Conservation (phyloP, 148 eudicot species). For the Fagopyrum homotropicum region DNA sequence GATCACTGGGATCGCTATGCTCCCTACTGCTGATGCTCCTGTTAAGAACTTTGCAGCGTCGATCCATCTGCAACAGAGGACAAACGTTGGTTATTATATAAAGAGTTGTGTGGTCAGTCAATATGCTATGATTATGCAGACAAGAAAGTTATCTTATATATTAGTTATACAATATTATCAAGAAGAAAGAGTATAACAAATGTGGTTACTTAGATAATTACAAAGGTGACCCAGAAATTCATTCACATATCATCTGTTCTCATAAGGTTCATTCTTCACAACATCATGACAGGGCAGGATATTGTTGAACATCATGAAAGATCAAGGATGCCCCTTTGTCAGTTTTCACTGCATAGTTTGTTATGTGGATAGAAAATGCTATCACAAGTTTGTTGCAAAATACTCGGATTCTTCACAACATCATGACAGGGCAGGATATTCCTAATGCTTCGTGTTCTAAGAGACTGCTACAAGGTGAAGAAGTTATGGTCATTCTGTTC, state of each 20-base stretch:
- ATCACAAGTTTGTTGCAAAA: not conserved
- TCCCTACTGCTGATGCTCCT: conserved; percentile 92
- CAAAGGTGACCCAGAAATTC: too few relatives aligned
- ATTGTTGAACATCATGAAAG: not conserved
- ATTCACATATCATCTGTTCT: not conserved
- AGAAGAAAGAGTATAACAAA: too few relatives aligned
- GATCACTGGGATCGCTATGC: conserved; percentile 90
- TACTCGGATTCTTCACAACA: not conserved
- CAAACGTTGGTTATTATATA: not conserved
- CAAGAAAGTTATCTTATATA: not conserved
- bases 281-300: not conserved
- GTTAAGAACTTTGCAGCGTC: conserved; percentile 96
- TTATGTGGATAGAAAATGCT: not conserved
- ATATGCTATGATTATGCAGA: not conserved
- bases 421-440: too few relatives aligned
- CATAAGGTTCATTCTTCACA: not conserved
- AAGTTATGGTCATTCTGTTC: too few relatives aligned
- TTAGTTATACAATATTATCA: too few relatives aligned
- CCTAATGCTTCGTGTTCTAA: too few relatives aligned
- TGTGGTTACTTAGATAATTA: too few relatives aligned
- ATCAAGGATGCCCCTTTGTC: not conserved
- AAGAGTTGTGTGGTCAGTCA: not conserved
- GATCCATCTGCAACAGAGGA: conserved; percentile 57
- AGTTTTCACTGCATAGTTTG: not conserved
- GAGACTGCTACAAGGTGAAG: too few relatives aligned